A percentile compares a stretch with the other conserved stretches of the same genome.
phyloP scores from a whole-genome alignment of 2,329 filamentous ascomycete genomes.

The Penicillium frequentans region DNA sequence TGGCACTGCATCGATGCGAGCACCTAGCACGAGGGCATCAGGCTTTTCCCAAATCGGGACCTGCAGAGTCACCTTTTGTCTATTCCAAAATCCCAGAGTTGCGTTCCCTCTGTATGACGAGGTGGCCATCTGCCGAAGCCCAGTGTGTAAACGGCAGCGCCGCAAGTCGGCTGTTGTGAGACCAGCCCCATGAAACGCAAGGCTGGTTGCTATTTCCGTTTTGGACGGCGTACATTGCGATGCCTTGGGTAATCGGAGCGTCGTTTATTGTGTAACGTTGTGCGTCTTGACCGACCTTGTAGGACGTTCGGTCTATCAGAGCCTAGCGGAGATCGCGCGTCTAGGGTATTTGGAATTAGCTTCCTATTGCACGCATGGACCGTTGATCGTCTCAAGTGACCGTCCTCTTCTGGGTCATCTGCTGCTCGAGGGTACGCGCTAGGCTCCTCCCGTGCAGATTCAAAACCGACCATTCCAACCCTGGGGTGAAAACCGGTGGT shows the following conservation, averaged over 20 bases:
- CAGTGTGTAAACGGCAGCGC: conserved; percentile 18
- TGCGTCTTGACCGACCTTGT: conserved; percentile 16
- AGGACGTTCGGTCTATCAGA: conserved; percentile 10
- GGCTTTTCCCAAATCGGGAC: background rate
- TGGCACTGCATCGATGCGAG: conserved; percentile 4
- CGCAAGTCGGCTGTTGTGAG: conserved; percentile 19
- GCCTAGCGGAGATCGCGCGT: conserved; percentile 10
- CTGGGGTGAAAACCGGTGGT: background rate
- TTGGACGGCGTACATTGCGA: conserved; percentile 9
- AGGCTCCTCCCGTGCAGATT: conserved; percentile 14
- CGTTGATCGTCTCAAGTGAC: conserved; percentile 34
- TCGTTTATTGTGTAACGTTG: conserved; percentile 13
- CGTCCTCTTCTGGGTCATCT: conserved; percentile 24
- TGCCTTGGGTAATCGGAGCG: conserved; percentile 2
- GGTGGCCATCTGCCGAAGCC: conserved; percentile 10
- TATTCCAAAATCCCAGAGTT: conserved; percentile 2
- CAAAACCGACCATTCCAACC: conserved; percentile 13
- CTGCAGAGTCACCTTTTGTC: conserved; percentile 15
- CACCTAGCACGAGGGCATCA: background rate
- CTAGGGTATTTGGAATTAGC: conserved; percentile 11
- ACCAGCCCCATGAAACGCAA: conserved; percentile 7
- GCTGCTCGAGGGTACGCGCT: conserved; percentile 12
- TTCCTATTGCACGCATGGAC: conserved; percentile 25
- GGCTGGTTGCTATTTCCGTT: conserved; percentile 8
- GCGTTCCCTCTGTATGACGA: conserved; percentile 14